These are phyloP conservation scores for Curvularia hawaiiensis DNA, from an alignment of 2,329 filamentous ascomycete species.

Conservation along the genomic window DNA sequence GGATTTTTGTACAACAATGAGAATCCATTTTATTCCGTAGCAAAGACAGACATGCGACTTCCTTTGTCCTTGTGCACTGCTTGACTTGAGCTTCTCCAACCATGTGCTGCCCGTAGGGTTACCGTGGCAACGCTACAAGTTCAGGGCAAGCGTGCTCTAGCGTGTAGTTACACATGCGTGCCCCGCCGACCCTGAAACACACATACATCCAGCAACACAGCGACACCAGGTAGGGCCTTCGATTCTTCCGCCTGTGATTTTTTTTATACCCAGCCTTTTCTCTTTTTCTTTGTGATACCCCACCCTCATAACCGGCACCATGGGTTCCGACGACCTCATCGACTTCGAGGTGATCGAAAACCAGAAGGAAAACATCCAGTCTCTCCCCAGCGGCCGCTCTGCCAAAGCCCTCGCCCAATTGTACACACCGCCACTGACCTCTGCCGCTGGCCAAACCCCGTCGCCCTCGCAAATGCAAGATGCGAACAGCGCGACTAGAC, in stretches of 20 bases:
- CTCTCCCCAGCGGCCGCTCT: constrained; percentile 84
- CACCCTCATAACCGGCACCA: constrained; percentile 31
- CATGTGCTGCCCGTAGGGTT: constrained; percentile 8
- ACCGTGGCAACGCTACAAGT: constrained; percentile 25
- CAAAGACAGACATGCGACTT: background rate
- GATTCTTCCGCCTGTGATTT: constrained; percentile 2
- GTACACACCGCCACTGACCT: constrained; percentile 65
- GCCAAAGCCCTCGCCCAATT: constrained; percentile 85
- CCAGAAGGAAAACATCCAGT: constrained; percentile 98
- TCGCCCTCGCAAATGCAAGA: constrained; percentile 73
- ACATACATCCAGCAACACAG: constrained; percentile 21
- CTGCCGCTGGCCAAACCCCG: constrained; percentile 54
- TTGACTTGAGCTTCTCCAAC: background rate
- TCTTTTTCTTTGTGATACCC: constrained; percentile 36
- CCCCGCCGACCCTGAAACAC: constrained; percentile 26
- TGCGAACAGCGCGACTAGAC: constrained; percentile 77
- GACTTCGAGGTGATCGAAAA: constrained; percentile 91
- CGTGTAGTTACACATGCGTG: constrained; percentile 20
- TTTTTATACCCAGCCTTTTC: constrained; percentile 16
- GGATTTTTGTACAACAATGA: background rate
- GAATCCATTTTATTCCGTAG: no score
- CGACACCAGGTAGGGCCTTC: constrained; percentile 24
- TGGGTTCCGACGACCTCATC: constrained; percentile 56
- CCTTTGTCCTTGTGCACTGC: background rate
- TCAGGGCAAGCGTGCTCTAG: constrained; percentile 24